A percentile compares a stretch with the other conserved stretches of the same genome.
Evolutionary conservation across 371 early-diverging fungal genomes (phyloP).

Genomic region (Mucor lusitanicus): DNA sequence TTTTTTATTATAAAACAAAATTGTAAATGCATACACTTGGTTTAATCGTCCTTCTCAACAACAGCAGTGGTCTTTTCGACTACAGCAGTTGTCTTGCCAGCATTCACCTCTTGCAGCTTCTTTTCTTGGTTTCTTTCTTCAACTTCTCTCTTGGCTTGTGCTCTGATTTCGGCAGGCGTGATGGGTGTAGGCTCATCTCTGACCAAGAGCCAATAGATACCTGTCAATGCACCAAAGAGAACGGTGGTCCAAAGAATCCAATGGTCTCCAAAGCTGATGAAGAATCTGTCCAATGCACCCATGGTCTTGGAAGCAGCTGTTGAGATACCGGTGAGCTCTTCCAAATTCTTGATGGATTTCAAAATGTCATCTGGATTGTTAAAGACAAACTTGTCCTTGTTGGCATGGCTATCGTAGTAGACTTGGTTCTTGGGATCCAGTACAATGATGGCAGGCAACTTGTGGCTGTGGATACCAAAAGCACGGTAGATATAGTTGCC

Average conservation of each 20-base stretch:
- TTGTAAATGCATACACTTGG: too few relatives aligned
- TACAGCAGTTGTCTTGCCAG: background rate
- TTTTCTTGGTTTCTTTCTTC: slow-evolving; percentile 8
- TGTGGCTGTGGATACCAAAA: slow-evolving; percentile 50
- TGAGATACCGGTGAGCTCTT: slow-evolving; percentile 11
- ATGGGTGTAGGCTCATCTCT: background rate
- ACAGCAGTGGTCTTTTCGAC: background rate
- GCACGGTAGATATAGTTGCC: slow-evolving; percentile 56
- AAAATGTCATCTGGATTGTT: slow-evolving; percentile 15
- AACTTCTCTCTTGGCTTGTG: slow-evolving; percentile 1
- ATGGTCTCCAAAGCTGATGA: slow-evolving; percentile 18
- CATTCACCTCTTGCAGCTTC: background rate
- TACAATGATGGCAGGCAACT: slow-evolving; percentile 62
- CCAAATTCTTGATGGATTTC: background rate
- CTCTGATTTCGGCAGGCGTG: slow-evolving; percentile 5
- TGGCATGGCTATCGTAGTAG: slow-evolving; percentile 14
- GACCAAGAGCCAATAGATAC: slow-evolving; percentile 3
- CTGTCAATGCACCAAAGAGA: slow-evolving; percentile 2
- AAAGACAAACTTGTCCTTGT: slow-evolving; percentile 8
- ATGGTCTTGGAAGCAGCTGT: slow-evolving; percentile 17
- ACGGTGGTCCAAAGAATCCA: slow-evolving; percentile 19
- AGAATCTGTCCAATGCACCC: background rate
- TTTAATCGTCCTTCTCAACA: background rate
- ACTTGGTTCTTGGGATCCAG: slow-evolving; percentile 52
- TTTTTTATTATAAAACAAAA: too few relatives aligned